A percentile compares a stretch with the other conserved stretches of the same genome.
phyloP scores from a whole-genome alignment of 495 filamentous ascomycete genomes.

The Talaromyces adpressus region DNA sequence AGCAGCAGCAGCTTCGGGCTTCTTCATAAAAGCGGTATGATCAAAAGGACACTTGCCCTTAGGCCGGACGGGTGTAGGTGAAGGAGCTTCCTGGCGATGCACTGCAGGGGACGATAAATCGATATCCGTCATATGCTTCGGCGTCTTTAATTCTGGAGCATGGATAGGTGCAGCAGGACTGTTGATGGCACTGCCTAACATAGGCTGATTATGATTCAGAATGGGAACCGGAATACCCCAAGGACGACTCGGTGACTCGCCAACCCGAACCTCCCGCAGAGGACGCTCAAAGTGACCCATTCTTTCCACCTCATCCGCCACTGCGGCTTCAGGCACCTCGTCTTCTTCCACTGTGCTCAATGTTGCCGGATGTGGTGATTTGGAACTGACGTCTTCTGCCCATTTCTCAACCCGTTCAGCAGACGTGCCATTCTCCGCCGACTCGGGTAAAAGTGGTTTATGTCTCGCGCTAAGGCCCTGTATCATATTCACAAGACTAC shows the following conservation, averaged over 20 bases:
- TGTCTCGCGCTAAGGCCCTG: slow-evolving; percentile 77
- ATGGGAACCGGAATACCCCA: slow-evolving; percentile 82
- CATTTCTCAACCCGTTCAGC: slow-evolving; percentile 68
- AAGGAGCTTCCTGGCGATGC: slow-evolving; percentile 10
- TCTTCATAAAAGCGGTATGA: slow-evolving; percentile 21
- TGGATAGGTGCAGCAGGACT: slow-evolving; percentile 19
- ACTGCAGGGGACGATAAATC: slow-evolving; percentile 8
- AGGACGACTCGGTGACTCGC: slow-evolving; percentile 81
- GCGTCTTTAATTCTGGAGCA: slow-evolving; percentile 12
- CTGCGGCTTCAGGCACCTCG: slow-evolving; percentile 32
- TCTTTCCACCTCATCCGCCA: slow-evolving; percentile 30
- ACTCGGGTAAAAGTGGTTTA: slow-evolving; percentile 65
- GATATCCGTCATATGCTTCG: slow-evolving; percentile 7
- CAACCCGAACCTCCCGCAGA: slow-evolving; percentile 74
- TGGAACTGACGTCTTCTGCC: slow-evolving; percentile 61
- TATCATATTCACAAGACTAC: slow-evolving; percentile 83
- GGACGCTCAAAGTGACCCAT: slow-evolving; percentile 67
- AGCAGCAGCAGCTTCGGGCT: not conserved
- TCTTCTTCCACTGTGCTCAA: slow-evolving; percentile 28
- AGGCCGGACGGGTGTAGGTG: slow-evolving; percentile 15
- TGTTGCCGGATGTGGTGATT: slow-evolving; percentile 16
- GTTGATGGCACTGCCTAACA: slow-evolving; percentile 12
- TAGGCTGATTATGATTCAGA: slow-evolving; percentile 22
- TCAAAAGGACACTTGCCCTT: slow-evolving; percentile 45
- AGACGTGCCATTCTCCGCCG: slow-evolving; percentile 43